Conservation (phyloP, 306 rosid species). For the Astragalus glycyphyllos region DNA sequence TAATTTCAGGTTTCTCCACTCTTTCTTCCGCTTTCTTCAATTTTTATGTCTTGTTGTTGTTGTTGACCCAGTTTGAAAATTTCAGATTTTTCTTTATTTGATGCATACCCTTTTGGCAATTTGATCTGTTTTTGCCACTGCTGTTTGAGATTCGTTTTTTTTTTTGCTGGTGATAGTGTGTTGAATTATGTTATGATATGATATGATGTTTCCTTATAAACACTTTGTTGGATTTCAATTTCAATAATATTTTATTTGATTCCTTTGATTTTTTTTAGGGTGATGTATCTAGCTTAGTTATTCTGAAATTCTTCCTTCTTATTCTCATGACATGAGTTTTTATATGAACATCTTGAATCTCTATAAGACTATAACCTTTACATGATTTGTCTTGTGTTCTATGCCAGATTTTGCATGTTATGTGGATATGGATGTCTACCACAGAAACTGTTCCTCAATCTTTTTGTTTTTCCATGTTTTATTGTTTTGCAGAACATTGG, state of each 20-base stretch:
- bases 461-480: constrained; percentile 3
- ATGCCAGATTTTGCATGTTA: constrained; percentile 30
- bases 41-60: constrained; percentile 39
- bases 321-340: constrained; percentile 5
- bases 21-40: background rate
- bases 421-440: constrained; percentile 12
- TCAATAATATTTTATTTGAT: constrained; percentile 6
- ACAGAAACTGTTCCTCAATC: constrained; percentile 28
- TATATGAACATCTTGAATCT: background rate
- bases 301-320: constrained; percentile 14
- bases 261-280: background rate
- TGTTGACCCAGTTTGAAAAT: constrained; percentile 45
- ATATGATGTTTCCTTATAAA: constrained; percentile 31
- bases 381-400: constrained; percentile 30
- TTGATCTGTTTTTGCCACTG: constrained; percentile 38
- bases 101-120: constrained; percentile 44
- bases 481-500: constrained; percentile 47
- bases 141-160: constrained; percentile 35
- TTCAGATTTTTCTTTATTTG: constrained; percentile 40
- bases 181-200: constrained; percentile 31
- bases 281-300: constrained; percentile 20
- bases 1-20: constrained; percentile 34
- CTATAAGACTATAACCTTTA: constrained; percentile 1
- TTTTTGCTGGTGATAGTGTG: constrained; percentile 37
- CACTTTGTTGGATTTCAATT: constrained; percentile 34